Conservation (phyloP, 1,284 basidiomycete species). For the Bjerkandera adusta region DNA sequence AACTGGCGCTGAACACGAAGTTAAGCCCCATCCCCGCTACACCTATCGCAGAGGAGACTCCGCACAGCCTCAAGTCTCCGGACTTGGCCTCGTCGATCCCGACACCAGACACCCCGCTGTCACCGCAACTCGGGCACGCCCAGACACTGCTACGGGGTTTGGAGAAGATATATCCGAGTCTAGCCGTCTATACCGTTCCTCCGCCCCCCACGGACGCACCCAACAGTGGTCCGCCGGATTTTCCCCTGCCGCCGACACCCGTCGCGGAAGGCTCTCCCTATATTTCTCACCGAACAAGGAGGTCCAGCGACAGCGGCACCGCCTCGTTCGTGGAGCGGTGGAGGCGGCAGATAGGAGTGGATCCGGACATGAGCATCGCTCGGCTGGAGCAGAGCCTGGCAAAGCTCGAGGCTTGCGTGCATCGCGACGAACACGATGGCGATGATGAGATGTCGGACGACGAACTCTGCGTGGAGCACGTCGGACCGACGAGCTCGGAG, state of each 20-base stretch:
- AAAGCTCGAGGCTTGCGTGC: constrained; percentile 18
- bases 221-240: constrained; percentile 8
- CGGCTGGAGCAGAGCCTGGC: constrained; percentile 19
- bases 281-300: not conserved
- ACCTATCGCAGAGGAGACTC: not conserved
- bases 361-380: constrained; percentile 21
- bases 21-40: constrained; percentile 6
- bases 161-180: not conserved
- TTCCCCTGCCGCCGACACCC: constrained; percentile 16
- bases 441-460: not conserved
- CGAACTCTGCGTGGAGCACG: not conserved
- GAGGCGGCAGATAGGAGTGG: constrained; percentile 11
- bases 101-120: not conserved
- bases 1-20: not conserved
- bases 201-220: not conserved
- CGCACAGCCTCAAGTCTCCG: not conserved
- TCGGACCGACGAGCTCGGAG: not conserved
- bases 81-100: no score
- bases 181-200: constrained; percentile 1
- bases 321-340: constrained; percentile 3
- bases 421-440: constrained; percentile 1
- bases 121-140: not conserved
- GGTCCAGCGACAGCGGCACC: not conserved
- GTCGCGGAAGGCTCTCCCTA: constrained; percentile 8
- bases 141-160: not conserved